phyloP scores from a whole-genome alignment of 2,329 filamentous ascomycete species.

The Anisogramma anomala region DNA sequence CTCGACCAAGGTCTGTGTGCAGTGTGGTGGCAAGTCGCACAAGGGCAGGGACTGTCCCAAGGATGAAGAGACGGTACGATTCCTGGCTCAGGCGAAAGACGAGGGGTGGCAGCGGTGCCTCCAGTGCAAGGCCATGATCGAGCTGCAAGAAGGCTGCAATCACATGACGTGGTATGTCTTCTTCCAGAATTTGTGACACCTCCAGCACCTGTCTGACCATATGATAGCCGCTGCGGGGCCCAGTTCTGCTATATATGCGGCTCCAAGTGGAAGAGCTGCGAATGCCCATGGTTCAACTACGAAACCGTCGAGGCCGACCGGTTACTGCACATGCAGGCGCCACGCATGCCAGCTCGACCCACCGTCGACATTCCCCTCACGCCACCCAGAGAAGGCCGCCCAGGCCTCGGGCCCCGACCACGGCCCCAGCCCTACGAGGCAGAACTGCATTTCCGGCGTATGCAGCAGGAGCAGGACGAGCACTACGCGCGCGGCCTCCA shows the following conservation, averaged over 20 bases:
- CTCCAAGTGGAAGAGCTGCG: slow-evolving; percentile 68
- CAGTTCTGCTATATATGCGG: slow-evolving; percentile 86
- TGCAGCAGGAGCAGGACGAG: slow-evolving; percentile 37
- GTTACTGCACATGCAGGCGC: slow-evolving; percentile 40
- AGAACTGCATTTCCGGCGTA: slow-evolving; percentile 32
- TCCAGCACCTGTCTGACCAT: slow-evolving; percentile 10
- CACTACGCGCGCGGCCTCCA: slow-evolving; percentile 28
- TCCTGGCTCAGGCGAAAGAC: slow-evolving; percentile 54
- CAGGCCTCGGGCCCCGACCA: slow-evolving; percentile 19
- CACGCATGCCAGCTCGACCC: slow-evolving; percentile 19
- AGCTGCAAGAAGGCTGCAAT: slow-evolving; percentile 73
- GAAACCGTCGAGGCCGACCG: slow-evolving; percentile 42
- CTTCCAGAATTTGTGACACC: background rate
- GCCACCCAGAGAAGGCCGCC: slow-evolving; percentile 23
- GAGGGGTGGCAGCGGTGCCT: slow-evolving; percentile 67
- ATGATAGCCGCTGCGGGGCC: slow-evolving; percentile 55
- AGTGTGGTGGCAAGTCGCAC: slow-evolving; percentile 68
- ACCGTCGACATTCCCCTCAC: slow-evolving; percentile 17
- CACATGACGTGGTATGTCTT: slow-evolving; percentile 75
- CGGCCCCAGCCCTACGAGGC: slow-evolving; percentile 33
- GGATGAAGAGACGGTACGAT: slow-evolving; percentile 52
- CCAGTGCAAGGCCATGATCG: slow-evolving; percentile 61
- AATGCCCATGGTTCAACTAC: slow-evolving; percentile 71
- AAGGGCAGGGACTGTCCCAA: slow-evolving; percentile 55
- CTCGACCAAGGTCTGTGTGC: slow-evolving; percentile 60